A percentile compares a stretch with the other conserved stretches of the same genome.
Evolutionary conservation across 352 stramenopile genomes (phyloP).

Genomic region (Globisporangium spiculum): DNA sequence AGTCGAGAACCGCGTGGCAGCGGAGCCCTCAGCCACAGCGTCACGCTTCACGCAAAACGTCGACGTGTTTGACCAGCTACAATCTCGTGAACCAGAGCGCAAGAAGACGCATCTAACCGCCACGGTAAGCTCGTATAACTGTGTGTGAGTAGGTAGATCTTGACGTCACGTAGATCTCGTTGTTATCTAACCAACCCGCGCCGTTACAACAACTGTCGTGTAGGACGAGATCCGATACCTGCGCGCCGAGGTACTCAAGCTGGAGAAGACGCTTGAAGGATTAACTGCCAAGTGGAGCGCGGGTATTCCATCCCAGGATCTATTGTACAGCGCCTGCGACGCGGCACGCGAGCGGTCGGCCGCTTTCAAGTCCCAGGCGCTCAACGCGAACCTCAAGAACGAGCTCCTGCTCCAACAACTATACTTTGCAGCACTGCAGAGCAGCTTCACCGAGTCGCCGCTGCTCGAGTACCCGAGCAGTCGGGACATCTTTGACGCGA

Average conservation of each 20-base stretch:
- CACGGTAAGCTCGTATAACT: not conserved
- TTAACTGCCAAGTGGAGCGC: not conserved
- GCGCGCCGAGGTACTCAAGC: not conserved
- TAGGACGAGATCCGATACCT: conserved; percentile 1
- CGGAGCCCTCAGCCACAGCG: not conserved
- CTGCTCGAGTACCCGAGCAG: conserved; percentile 5
- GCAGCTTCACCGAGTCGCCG: not conserved
- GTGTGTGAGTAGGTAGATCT: not conserved
- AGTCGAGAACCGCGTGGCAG: not conserved
- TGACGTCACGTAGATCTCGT: too few relatives aligned
- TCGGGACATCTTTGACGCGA: not conserved
- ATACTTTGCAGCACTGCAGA: conserved; percentile 1
- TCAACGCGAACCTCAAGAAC: not conserved
- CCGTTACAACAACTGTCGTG: not conserved
- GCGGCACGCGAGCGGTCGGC: not conserved
- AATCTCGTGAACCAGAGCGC: not conserved
- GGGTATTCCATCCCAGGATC: not conserved
- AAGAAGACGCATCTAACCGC: not conserved
- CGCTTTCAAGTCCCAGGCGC: not conserved
- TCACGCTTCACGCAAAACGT: not conserved
- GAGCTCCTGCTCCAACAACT: not conserved
- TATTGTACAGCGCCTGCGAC: not conserved
- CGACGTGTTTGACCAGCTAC: conserved; percentile 1
- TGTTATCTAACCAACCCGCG: too few relatives aligned
- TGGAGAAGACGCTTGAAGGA: not conserved